Percentiles rank a stretch among this genome's conserved stretches.
Conservation (phyloP, 345 rosid species). For the Aquilaria yunnanensis region DNA sequence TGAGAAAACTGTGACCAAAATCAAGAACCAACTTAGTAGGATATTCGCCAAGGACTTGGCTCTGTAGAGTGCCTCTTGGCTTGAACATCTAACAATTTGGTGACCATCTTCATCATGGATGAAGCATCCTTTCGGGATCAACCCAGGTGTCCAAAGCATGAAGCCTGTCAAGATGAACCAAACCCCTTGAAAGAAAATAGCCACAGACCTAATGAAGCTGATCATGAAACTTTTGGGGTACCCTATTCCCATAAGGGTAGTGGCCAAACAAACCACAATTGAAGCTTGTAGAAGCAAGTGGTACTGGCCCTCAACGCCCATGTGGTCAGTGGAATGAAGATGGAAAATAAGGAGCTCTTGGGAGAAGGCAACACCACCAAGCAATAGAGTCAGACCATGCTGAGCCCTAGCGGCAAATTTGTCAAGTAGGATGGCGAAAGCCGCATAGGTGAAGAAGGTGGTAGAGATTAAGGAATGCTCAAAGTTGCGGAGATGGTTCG, state of each 20-base stretch:
- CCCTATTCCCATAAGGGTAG: slow-evolving; percentile 60
- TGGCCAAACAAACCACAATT: slow-evolving; percentile 44
- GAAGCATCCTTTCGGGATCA: slow-evolving; percentile 60
- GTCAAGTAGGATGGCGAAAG: slow-evolving; percentile 55
- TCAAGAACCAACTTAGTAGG: slow-evolving; percentile 56
- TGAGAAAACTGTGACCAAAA: slow-evolving; percentile 32
- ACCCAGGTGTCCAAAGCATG: slow-evolving; percentile 67
- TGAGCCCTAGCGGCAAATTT: slow-evolving; percentile 24
- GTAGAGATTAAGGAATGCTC: slow-evolving; percentile 70
- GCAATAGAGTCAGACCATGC: slow-evolving; percentile 33
- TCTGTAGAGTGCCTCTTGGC: slow-evolving; percentile 41
- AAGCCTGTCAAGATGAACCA: slow-evolving; percentile 75
- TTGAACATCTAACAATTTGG: slow-evolving; percentile 54
- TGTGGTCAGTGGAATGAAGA: slow-evolving; percentile 79
- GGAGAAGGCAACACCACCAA: slow-evolving; percentile 56
- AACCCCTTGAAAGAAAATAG: slow-evolving; percentile 64
- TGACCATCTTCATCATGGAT: slow-evolving; percentile 62
- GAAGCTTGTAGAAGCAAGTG: slow-evolving; percentile 62
- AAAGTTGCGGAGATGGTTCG: slow-evolving; percentile 80
- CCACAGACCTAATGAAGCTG: slow-evolving; percentile 60
- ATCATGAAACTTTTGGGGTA: slow-evolving; percentile 58
- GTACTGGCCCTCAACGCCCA: slow-evolving; percentile 80
- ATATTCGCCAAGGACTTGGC: slow-evolving; percentile 74
- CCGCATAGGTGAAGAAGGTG: slow-evolving; percentile 62
- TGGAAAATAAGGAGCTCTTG: slow-evolving; percentile 73